Evolutionary conservation across 768 basidiomycete genomes (phyloP), one percentile per base, ranked within the genome.

Genomic region (Lyophyllum decastes): DNA sequence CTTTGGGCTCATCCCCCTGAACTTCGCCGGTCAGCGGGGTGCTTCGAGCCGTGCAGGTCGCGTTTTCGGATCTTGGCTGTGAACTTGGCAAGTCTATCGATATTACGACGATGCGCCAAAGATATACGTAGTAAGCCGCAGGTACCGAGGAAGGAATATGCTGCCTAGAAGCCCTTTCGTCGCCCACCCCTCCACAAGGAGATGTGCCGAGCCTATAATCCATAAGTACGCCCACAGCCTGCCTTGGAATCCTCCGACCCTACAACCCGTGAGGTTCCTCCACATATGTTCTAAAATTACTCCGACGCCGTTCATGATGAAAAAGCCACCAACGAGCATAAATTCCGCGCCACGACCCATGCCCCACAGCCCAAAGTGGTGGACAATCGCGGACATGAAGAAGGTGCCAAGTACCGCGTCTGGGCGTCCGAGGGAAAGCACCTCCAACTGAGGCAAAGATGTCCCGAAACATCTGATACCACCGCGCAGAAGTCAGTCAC

Each of bases 381-480:
- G 89, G 4, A 89, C 64, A 7, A 83, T n/a, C 4, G 79, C 86
- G 0, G 89, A 90, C 8, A 82, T 57, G 2, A 80, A 49, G 66
- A 90, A 90, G 2, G 79, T 80, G 6, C 86, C 87, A 1, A 90
- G 55, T 7, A 88, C 70, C 2, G 66, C 70, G 4, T 83, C 85
- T 2, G 66, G 54, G 21, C 78, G 78, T 21, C 88, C 86, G 11
- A 38, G 11, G 25, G 82, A 62, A 7, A 82, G 58, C 51, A 63
- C 73, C 72, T 12, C 86, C 87, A n/a, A 83, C 58, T 12, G 66
- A 68, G 40, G 86, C 68, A 61, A 90, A 89, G 34, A 68, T 63
- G 46, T 84, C 79, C 10, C 87, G 79, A 64, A 88, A 86, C 5
- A 84, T 56, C 62, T 89, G 87, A 61, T 90, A 89, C 89, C 89